Evolutionary conservation across 495 filamentous ascomycete genomes (phyloP), one percentile per base, ranked within the genome.

Genomic region (Penicillium maclennaniae): DNA sequence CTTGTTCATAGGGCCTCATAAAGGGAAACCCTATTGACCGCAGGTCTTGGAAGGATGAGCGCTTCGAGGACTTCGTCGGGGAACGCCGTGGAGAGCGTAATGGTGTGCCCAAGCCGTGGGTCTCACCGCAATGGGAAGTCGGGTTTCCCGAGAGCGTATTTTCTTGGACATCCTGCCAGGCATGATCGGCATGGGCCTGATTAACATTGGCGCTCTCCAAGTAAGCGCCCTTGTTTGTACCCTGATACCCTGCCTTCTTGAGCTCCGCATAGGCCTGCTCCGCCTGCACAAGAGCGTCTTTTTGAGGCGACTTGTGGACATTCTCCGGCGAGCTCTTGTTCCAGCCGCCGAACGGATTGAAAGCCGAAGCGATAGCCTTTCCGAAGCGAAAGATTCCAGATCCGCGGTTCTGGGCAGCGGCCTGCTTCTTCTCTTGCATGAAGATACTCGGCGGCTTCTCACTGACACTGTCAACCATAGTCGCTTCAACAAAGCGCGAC

Each of bases 401-500:
- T 4, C 51, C 44, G 1, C 68, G 63, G 9, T 66, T 56, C 40
- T 44, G 58, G 6, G 42, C 21, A 26, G 40, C 53, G 25, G 34
- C 1, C 4, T 34, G 43, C 9, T 63, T 66, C 14, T 55, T 59
- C 41, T 80, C 76, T 7, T 73, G 80, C 28, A 85, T 66, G 60
- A 83, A 89, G 39, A 81, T 75, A 27, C 73, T 68, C 8, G 87
- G 87, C 36, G 87, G 87, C 57, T 73, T 81, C 51, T 85, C 77
- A 55, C 85, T 89, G 16, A 79, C 75, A 51, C 85, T 81, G 64
- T 91, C 87, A 62, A 83, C 87, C 87, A 91, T 90, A 49, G 79
- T 87, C 3, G 84, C 87, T 59, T 91, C 87, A 5, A 85, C 67
- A 60, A 91, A 91, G 26, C 80, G 75, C 8, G 83, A 86, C 14